phyloP scores from a whole-genome alignment of 2,329 filamentous ascomycete genomes.

The Grosmannia serpens region DNA sequence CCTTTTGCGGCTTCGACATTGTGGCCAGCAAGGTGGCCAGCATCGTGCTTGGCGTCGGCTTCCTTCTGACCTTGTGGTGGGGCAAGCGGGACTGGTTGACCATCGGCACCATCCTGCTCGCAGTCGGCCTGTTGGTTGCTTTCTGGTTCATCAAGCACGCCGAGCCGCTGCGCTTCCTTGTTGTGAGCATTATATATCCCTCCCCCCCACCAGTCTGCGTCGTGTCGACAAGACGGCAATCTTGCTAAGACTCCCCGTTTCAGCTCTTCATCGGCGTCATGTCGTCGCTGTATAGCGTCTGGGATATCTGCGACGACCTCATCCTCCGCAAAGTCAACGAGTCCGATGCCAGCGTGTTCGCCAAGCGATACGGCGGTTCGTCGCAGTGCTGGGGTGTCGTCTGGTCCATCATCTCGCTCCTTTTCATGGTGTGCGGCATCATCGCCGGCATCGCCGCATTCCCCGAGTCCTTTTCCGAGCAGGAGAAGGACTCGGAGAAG shows the following conservation, averaged over 20 bases:
- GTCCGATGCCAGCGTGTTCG: conserved; percentile 70
- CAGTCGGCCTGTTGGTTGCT: conserved; percentile 58
- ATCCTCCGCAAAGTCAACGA: conserved; percentile 71
- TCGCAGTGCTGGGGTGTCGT: conserved; percentile 73
- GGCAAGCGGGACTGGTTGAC: conserved; percentile 69
- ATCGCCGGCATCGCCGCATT: conserved; percentile 69
- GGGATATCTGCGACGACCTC: conserved; percentile 77
- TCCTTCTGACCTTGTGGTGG: conserved; percentile 74
- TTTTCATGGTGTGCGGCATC: conserved; percentile 63
- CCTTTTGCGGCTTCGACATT: conserved; percentile 72
- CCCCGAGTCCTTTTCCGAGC: conserved; percentile 55
- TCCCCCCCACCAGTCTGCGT: background rate
- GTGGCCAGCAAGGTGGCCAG: conserved; percentile 71
- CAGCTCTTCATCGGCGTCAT: conserved; percentile 72
- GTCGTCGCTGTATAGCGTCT: conserved; percentile 69
- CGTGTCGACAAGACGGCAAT: background rate
- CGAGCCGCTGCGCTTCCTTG: conserved; percentile 58
- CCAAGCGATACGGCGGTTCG: conserved; percentile 65
- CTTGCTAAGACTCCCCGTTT: background rate
- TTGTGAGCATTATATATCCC: conserved; percentile 5
- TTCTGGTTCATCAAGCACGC: conserved; percentile 75
- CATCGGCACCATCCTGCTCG: conserved; percentile 55
- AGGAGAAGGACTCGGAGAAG: conserved; percentile 55
- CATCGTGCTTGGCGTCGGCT: conserved; percentile 60
- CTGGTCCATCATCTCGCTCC: conserved; percentile 61